Percentiles rank a stretch among this genome's conserved stretches.
These are phyloP conservation scores for Oryza meyeriana DNA, from an alignment of 176 grass and related monocot genomes.

Conservation along the genomic window DNA sequence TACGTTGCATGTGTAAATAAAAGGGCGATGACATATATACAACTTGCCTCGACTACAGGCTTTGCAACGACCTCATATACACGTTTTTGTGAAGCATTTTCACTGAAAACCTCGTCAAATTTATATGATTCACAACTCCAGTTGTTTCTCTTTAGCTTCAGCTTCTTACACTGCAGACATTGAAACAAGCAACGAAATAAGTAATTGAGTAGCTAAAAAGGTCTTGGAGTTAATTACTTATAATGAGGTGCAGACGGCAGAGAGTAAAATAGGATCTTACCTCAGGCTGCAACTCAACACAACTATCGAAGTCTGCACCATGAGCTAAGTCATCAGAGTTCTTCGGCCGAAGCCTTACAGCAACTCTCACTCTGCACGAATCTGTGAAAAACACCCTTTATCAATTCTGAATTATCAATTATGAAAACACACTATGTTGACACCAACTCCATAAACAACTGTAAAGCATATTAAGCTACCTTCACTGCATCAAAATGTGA, in stretches of 20 bases:
- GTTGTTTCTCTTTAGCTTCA: slow-evolving; percentile 88
- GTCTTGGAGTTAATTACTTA: background rate
- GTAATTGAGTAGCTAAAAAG: background rate
- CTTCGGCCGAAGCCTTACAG: slow-evolving; percentile 85
- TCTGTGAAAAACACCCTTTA: slow-evolving; percentile 29
- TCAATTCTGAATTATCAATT: background rate
- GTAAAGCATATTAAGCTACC: background rate
- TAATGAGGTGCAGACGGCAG: background rate
- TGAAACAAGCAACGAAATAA: background rate
- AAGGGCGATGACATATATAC: background rate
- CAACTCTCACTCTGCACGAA: slow-evolving; percentile 78
- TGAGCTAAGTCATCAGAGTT: slow-evolving; percentile 56
- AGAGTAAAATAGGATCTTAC: slow-evolving; percentile 35
- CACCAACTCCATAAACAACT: background rate
- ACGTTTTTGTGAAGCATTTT: slow-evolving; percentile 83
- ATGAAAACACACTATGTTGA: background rate
- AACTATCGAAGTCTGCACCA: slow-evolving; percentile 55
- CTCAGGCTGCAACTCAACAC: slow-evolving; percentile 91
- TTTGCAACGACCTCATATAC: slow-evolving; percentile 84
- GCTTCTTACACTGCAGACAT: slow-evolving; percentile 65
- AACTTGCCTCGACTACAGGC: slow-evolving; percentile 90
- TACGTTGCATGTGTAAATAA: slow-evolving; percentile 5
- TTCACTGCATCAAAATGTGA: background rate
- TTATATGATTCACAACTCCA: slow-evolving; percentile 86
- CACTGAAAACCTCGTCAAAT: slow-evolving; percentile 85